Evolutionary conservation across 2,329 filamentous ascomycete species (phyloP), one percentile per base, ranked within the genome.

Genomic region (Calonectria honghensis): DNA sequence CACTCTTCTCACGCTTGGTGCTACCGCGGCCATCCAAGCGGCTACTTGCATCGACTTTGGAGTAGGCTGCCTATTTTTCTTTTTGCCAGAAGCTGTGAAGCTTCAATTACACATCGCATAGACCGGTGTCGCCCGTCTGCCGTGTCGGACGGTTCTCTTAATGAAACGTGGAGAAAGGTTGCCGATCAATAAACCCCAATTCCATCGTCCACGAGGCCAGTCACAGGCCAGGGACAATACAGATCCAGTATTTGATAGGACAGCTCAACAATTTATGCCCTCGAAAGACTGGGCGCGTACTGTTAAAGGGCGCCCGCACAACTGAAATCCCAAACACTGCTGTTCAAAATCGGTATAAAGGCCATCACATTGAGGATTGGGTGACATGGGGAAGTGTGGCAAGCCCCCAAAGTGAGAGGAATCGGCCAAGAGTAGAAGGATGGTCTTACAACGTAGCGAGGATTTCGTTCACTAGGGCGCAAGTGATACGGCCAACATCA

Each of bases 11-110:
- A 73, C 57, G 70, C 74, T 72, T 75, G 64, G 79, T 78, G 74
- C 67, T 71, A 76, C 80, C 48, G 68, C 65, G 74, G 72, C 61
- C 73, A 75, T 73, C 73, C 68, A 71, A 41, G 10, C 80, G 81
- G 81, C 70, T 81, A 75, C 79, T 77, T 83, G 78, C 81, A 81
- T 81, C 77, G 76, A 77, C 74, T 77, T 80, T 75, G 76, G 76
- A 75, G 78, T 39, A 76, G 75, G 70, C 75, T 80, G 73, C 79
- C 79, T 74, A 73, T 76, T 75, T 71, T 39, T 45, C 77, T 74
- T 66, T 57, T 68, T 39, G 48, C 73, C 52, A 51, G 73, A 73
- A 73, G 73, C 64, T 73, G 69, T 72, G 66, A 64, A 67, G 66
- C 48, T 73, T 57, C 59, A 63, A 70, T 64, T 48, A 59, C 54